Evolutionary conservation across 2,329 filamentous ascomycete species (phyloP), one percentile per base, ranked within the genome.

Genomic region (Colletotrichum orbiculare): DNA sequence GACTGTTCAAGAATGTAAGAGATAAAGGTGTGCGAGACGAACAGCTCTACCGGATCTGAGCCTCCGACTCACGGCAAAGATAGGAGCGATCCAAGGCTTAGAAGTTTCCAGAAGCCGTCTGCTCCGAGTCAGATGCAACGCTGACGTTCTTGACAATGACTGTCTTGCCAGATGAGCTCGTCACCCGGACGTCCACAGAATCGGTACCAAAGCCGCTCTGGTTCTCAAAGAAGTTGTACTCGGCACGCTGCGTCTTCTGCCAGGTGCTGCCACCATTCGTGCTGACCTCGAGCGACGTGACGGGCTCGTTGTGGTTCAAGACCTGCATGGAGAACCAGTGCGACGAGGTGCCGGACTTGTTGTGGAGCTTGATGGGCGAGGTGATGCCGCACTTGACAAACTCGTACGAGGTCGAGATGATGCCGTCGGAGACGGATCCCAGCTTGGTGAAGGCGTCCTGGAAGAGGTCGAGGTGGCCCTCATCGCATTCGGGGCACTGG

Each of bases 211-310:
- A 89, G 0, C 88, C 88, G 62, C 80, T 78, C 0, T 77, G 62
- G 69, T 88, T 82, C 79, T 90, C 83, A 49, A 90, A 91, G 77
- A 82, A 91, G 80, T 90, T 86, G 73, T 87, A 87, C 35, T 78
- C 74, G 60, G 80, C 74, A 52, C 88, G 79, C 2, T 77, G 79
- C 0, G 88, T 89, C n/a, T 73, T 54, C 73, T 83, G 74, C 88
- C 87, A 91, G 12, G 83, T 85, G 57, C 70, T 80, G 15, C 88
- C 88, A 10, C 84, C 81, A 70, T 91, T 84, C 15, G 81, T 86
- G 64, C 84, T 87, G 63, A 90, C 87, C 69, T 90, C 87, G 33
- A 91, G 79, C 67, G 77, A 81, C 57, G 78, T 70, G 45, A 90
- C 81, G 13, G 82, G 80, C 65, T 85, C 79, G 73, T 88, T 89